Conservation (phyloP, 331 rosid species). For the Pyracantha coccinea region DNA sequence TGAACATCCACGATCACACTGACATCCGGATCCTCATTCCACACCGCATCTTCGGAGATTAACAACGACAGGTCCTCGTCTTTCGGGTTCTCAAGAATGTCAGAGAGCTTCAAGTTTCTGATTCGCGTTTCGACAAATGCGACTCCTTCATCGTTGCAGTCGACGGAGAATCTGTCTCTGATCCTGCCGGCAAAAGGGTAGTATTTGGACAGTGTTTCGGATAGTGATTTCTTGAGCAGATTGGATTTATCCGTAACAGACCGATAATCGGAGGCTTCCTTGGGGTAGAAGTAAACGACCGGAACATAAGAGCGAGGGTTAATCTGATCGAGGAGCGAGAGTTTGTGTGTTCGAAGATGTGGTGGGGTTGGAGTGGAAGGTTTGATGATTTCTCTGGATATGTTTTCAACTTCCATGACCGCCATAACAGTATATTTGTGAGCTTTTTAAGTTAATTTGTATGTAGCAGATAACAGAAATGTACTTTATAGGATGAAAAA, state of each 20-base stretch:
- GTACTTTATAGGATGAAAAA: too few species aligned
- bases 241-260: not conserved
- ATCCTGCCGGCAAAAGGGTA: constrained; percentile 40
- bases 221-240: constrained; percentile 1
- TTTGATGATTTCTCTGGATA: constrained; percentile 17
- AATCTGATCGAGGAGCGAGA: constrained; percentile 15
- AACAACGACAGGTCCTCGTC: not conserved
- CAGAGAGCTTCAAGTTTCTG: not conserved
- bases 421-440: not conserved
- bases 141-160: constrained; percentile 43
- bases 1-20: constrained; percentile 20
- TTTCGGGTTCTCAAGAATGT: constrained; percentile 3
- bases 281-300: constrained; percentile 14
- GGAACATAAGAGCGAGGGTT: constrained; percentile 12
- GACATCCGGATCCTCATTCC: not conserved
- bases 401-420: constrained; percentile 16
- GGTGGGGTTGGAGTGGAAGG: constrained; percentile 34
- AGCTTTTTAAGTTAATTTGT: not conserved
- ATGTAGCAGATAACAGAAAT: not conserved
- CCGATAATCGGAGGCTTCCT: not conserved
- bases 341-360: constrained; percentile 3
- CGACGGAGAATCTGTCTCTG: constrained; percentile 25
- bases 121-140: not conserved
- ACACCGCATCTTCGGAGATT: not conserved
- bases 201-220: constrained; percentile 20